Percentiles rank a stretch among this genome's conserved stretches.
phyloP scores from a whole-genome alignment of 2,329 filamentous ascomycete genomes.

The Phialocephala subalpina region DNA sequence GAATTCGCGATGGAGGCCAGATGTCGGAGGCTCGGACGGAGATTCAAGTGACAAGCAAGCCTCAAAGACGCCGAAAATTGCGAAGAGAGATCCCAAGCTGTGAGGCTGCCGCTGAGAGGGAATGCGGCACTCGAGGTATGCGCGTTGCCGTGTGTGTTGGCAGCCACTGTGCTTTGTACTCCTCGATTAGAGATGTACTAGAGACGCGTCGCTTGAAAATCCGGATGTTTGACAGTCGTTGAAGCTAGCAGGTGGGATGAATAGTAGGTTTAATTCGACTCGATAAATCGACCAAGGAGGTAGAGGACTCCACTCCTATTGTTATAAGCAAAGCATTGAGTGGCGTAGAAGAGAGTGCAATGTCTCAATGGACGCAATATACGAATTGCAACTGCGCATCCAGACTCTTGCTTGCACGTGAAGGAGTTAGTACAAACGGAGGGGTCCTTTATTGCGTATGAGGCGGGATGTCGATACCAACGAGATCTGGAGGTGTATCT shows the following conservation, averaged over 20 bases:
- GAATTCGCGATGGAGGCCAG: constrained; percentile 9
- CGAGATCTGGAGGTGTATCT: background rate
- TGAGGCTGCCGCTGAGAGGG: constrained; percentile 5
- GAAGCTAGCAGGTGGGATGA: background rate
- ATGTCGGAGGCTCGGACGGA: constrained; percentile 1
- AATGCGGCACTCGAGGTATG: constrained; percentile 4
- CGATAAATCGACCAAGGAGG: constrained; percentile 6
- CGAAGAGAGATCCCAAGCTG: background rate
- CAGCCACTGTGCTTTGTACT: constrained; percentile 1
- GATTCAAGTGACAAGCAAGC: constrained; percentile 5
- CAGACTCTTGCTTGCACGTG: background rate
- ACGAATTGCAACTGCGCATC: background rate
- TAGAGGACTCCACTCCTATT: background rate
- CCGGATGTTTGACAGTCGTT: background rate
- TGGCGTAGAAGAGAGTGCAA: background rate
- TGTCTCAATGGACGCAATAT: background rate
- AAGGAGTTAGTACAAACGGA: background rate
- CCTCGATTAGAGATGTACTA: background rate
- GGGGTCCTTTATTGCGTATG: background rate
- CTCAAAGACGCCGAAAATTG: constrained; percentile 10
- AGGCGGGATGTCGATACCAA: too few species aligned
- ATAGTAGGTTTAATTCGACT: background rate
- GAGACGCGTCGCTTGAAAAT: constrained; percentile 10
- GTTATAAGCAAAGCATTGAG: constrained; percentile 3
- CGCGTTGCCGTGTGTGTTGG: constrained; percentile 6